A percentile compares a stretch with the other conserved stretches of the same genome.
phyloP scores from a whole-genome alignment of 2,329 filamentous ascomycete species.

The Trichoderma arundinaceum region DNA sequence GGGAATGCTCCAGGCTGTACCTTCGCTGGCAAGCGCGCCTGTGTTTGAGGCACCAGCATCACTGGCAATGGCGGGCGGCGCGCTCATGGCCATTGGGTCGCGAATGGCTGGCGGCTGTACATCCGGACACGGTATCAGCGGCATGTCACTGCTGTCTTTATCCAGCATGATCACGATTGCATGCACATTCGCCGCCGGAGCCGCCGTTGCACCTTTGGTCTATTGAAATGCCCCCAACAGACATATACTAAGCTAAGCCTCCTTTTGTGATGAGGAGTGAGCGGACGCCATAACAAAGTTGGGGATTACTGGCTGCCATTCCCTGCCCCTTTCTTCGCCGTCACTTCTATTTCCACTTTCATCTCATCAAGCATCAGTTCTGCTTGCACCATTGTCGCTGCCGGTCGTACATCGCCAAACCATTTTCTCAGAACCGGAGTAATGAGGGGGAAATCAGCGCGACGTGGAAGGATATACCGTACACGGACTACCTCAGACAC shows the following conservation, averaged over 20 bases:
- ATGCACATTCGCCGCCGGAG: conserved; percentile 61
- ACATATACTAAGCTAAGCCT: background rate
- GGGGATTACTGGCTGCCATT: background rate
- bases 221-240: conserved; percentile 34
- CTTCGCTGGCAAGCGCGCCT: conserved; percentile 39
- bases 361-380: conserved; percentile 57
- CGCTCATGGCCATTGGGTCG: conserved; percentile 63
- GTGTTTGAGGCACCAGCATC: conserved; percentile 44
- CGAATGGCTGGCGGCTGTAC: conserved; percentile 70
- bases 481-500: conserved; percentile 58
- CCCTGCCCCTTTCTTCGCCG: conserved; percentile 44
- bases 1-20: conserved; percentile 43
- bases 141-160: conserved; percentile 65
- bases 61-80: conserved; percentile 59
- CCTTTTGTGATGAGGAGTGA: background rate
- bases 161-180: conserved; percentile 67
- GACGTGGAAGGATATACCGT: conserved; percentile 57
- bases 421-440: conserved; percentile 58
- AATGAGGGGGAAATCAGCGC: conserved; percentile 53
- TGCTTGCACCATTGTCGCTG: conserved; percentile 60
- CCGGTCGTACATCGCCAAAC: conserved; percentile 56
- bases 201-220: conserved; percentile 39
- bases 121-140: conserved; percentile 71
- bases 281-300: too few relatives aligned
- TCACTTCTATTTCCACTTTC: conserved; percentile 54